These are phyloP conservation scores for Harringtonia aguacate DNA, from an alignment of 2,329 filamentous ascomycete genomes.

Conservation along the genomic window DNA sequence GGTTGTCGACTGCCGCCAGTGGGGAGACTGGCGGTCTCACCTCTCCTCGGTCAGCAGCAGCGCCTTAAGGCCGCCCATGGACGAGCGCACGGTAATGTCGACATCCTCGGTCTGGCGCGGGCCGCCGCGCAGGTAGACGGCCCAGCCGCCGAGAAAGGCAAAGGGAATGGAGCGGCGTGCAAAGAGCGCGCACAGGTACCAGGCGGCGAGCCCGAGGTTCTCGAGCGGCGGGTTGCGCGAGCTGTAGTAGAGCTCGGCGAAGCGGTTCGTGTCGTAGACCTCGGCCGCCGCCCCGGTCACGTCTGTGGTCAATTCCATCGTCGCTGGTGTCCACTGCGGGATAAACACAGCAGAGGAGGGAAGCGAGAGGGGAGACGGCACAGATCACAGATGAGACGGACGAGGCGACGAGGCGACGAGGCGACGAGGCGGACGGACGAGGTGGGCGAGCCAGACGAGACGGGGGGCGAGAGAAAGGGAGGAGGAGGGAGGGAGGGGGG, in stretches of 20 bases:
- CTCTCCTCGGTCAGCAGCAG: conserved; percentile 3
- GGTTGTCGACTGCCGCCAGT: not conserved
- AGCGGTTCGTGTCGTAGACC: conserved; percentile 11
- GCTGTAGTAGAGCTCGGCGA: conserved; percentile 7
- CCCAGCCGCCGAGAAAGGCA: conserved; percentile 12
- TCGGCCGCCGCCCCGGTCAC: conserved; percentile 2
- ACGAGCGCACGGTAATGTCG: conserved; percentile 6
- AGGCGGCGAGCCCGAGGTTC: conserved; percentile 10
- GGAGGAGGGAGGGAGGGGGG: too few relatives aligned
- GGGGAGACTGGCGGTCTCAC: not conserved
- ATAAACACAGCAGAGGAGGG: too few relatives aligned
- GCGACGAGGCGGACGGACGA: too few relatives aligned
- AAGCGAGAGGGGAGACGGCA: too few relatives aligned
- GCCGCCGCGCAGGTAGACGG: conserved; percentile 9
- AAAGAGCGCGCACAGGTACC: conserved; percentile 8
- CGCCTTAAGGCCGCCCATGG: conserved; percentile 5
- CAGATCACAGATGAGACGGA: too few relatives aligned
- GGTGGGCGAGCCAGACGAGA: too few relatives aligned
- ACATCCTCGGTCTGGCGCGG: conserved; percentile 6
- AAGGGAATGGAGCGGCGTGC: conserved; percentile 4
- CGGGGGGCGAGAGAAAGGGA: too few relatives aligned
- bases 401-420: too few relatives aligned
- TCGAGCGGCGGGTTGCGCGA: conserved; percentile 1
- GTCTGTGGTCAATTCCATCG: too few relatives aligned
- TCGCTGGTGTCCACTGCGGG: too few relatives aligned